Conservation (phyloP, 371 early-diverging fungal species). For the Mortierella sp. region DNA sequence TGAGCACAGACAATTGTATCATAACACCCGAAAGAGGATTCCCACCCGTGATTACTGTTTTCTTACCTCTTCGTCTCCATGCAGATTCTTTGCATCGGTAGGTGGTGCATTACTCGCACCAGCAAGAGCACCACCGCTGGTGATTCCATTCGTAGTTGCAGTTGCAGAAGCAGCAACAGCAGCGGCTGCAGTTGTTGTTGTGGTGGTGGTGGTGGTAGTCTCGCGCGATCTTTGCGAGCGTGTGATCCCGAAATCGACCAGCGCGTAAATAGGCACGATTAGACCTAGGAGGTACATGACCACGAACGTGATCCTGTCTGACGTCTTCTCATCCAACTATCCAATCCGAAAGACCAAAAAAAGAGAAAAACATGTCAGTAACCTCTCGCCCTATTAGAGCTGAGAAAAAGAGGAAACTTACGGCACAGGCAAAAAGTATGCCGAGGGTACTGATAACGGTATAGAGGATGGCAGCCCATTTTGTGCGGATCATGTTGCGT, state of each 20-base stretch:
- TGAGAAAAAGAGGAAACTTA: neutral
- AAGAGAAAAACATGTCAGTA: neutral
- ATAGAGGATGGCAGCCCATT: conserved; percentile 16
- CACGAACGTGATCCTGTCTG: conserved; percentile 19
- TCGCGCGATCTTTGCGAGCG: neutral
- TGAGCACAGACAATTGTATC: too few species aligned
- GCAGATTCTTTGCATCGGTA: neutral
- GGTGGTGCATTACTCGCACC: neutral
- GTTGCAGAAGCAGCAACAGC: neutral
- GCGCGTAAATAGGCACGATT: conserved; percentile 16
- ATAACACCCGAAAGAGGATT: too few species aligned
- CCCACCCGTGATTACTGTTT: neutral
- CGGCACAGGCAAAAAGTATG: conserved; percentile 15
- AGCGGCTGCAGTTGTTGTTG: neutral
- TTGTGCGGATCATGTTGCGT: conserved; percentile 13
- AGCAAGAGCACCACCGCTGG: neutral
- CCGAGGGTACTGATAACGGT: conserved; percentile 11
- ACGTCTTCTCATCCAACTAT: conserved; percentile 21
- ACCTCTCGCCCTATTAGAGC: too few species aligned
- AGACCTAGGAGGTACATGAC: conserved; percentile 18
- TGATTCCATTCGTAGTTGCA: neutral
- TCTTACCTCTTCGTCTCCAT: neutral
- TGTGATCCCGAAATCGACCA: conserved; percentile 14
- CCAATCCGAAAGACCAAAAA: neutral
- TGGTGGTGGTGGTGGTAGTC: neutral